Conservation (phyloP, 2,329 filamentous ascomycete genomes). For the Beauveria australis region DNA sequence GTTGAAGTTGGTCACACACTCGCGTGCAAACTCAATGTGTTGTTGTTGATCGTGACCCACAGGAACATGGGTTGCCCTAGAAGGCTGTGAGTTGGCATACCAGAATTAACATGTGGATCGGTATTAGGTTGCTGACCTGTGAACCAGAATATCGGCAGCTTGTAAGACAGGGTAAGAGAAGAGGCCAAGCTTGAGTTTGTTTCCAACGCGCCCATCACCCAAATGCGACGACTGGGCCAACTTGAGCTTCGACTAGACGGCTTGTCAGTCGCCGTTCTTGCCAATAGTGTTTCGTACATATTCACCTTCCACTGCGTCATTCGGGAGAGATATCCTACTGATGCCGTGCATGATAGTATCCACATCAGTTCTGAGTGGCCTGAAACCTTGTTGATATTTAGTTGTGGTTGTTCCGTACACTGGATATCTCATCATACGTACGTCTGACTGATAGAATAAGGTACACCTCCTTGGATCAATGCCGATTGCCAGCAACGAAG, state of each 20-base stretch:
- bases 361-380: conserved; percentile 91
- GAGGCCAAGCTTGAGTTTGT: conserved; percentile 69
- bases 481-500: conserved; percentile 74
- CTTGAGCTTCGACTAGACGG: conserved; percentile 60
- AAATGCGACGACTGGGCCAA: conserved; percentile 50
- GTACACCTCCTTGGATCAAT: conserved; percentile 67
- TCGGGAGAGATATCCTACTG: conserved; percentile 86
- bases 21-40: conserved; percentile 86
- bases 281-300: not conserved
- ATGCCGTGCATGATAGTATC: conserved; percentile 87
- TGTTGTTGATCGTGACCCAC: conserved; percentile 94
- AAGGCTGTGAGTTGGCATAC: not conserved
- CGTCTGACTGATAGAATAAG: conserved; percentile 75
- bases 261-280: not conserved
- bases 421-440: conserved; percentile 30
- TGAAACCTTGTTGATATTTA: conserved; percentile 43
- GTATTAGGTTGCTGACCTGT: conserved; percentile 46
- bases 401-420: not conserved
- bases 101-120: not conserved
- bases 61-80: conserved; percentile 81
- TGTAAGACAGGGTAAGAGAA: conserved; percentile 96
- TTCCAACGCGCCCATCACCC: conserved; percentile 50
- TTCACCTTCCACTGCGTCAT: conserved; percentile 98
- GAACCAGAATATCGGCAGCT: conserved; percentile 86
- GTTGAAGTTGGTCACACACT: conserved; percentile 84